Evolutionary conservation across 2,329 filamentous ascomycete genomes (phyloP).

Genomic region (Raffaelea arxii): DNA sequence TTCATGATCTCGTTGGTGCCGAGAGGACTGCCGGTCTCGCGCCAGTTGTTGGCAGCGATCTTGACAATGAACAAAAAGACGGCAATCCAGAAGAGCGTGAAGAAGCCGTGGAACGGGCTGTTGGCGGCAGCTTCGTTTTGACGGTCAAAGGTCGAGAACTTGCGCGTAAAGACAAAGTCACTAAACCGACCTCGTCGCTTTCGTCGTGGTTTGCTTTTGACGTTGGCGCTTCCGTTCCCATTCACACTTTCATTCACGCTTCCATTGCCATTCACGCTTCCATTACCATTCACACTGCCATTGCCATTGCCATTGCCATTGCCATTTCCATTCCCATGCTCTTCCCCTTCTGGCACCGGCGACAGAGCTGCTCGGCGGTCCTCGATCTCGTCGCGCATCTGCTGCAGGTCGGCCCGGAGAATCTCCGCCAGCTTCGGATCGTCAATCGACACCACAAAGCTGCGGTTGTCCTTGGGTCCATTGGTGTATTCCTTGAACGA

Average conservation of each 20-base stretch:
- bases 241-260: background rate
- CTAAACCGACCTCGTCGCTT: conserved; percentile 25
- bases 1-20: conserved; percentile 64
- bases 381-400: conserved; percentile 15
- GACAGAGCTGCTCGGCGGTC: background rate
- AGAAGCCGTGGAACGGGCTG: conserved; percentile 70
- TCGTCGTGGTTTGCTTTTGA: conserved; percentile 12
- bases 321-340: background rate
- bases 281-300: too few species aligned
- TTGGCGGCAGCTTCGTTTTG: conserved; percentile 55
- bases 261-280: too few species aligned
- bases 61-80: conserved; percentile 57
- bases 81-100: conserved; percentile 67
- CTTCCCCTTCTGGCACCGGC: background rate
- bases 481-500: background rate
- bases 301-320: background rate
- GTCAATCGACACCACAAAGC: conserved; percentile 20
- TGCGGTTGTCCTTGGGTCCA: background rate
- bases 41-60: conserved; percentile 60
- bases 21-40: conserved; percentile 55
- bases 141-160: conserved; percentile 66
- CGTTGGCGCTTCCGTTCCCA: background rate
- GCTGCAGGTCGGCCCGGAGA: conserved; percentile 20
- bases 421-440: conserved; percentile 31
- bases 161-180: conserved; percentile 60